phyloP scores from a whole-genome alignment of 2,329 filamentous ascomycete genomes.

The Nigrograna mackinnonii region DNA sequence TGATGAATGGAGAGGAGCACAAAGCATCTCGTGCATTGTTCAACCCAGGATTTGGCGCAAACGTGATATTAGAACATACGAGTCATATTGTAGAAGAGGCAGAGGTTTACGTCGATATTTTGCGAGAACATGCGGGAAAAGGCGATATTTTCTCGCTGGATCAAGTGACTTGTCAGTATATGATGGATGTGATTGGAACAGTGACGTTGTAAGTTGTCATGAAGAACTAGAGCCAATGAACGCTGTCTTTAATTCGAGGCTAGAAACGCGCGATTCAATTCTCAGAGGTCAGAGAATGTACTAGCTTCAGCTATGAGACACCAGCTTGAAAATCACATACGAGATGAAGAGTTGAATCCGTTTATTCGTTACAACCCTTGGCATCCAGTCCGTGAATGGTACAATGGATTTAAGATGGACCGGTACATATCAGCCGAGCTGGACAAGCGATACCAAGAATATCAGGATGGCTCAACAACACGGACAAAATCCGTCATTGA shows the following conservation, averaged over 20 bases:
- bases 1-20: slow-evolving; percentile 2
- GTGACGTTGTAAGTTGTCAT: slow-evolving; percentile 3
- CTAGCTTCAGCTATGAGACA: slow-evolving; percentile 4
- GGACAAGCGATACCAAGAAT: slow-evolving; percentile 14
- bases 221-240: neutral
- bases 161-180: slow-evolving; percentile 4
- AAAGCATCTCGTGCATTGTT: slow-evolving; percentile 3
- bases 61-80: slow-evolving; percentile 4
- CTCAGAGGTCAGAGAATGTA: slow-evolving; percentile 10
- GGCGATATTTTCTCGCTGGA: slow-evolving; percentile 5
- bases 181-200: slow-evolving; percentile 7
- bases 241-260: slow-evolving; percentile 11
- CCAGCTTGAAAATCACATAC: neutral
- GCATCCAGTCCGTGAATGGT: slow-evolving; percentile 9
- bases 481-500: slow-evolving; percentile 15
- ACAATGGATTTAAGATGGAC: slow-evolving; percentile 15
- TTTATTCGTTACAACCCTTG: slow-evolving; percentile 6
- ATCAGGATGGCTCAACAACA: neutral
- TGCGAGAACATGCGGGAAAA: slow-evolving; percentile 5
- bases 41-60: slow-evolving; percentile 5
- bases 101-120: slow-evolving; percentile 1
- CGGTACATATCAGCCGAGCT: slow-evolving; percentile 16
- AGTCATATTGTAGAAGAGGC: slow-evolving; percentile 5
- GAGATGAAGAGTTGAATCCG: slow-evolving; percentile 4
- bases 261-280: slow-evolving; percentile 5